Evolutionary conservation across 2,329 filamentous ascomycete genomes (phyloP), one percentile per base, ranked within the genome.

Genomic region (Pyrenophora tritici-repentis): DNA sequence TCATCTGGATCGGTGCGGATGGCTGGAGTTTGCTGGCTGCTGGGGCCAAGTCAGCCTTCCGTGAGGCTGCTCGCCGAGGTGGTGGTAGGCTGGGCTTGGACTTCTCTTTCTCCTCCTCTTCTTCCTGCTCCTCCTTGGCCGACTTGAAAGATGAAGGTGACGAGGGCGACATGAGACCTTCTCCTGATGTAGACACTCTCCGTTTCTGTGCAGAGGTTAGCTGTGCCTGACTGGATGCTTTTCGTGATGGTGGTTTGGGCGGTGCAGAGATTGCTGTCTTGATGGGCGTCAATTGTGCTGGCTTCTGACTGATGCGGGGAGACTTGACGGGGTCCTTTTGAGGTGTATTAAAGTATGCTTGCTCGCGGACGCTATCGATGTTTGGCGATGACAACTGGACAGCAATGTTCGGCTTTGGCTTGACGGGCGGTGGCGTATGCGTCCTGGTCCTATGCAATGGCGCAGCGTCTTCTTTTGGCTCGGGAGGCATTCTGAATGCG

Each of bases 71-170:
- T 32, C 73, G 67, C 20, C 72, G 68, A 18, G 72, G 71, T n/a
- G 73, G 72, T 34, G 73, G 72, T 3, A 73, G 38, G 12, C 35
- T 50, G 14, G 72, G 72, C 44, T 69, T 74, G 16, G 45, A 38
- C 18, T 65, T 72, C 26, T 61, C 60, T 2, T 63, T 58, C 17
- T 65, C 62, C 4, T 66, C 61, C 1, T 63, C 58, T 14, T 66
- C 63, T 6, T 67, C 65, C 47, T 71, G 66, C 13, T 67, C 65
- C 47, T 73, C 71, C 20, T 61, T 66, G 2, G 73, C 72, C 18
- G 71, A 73, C 31, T 66, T 65, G 50, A 72, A 73, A 1, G 70
- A 72, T 0, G 64, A 58, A 7, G 70, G 67, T 2, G 70, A 71
- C 0, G 67, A 67, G 2, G 64, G 61, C 3, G 55, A 56, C 14